phyloP scores from a whole-genome alignment of 805 yeast genomes.

The Cyberlindnera subsufficiens region DNA sequence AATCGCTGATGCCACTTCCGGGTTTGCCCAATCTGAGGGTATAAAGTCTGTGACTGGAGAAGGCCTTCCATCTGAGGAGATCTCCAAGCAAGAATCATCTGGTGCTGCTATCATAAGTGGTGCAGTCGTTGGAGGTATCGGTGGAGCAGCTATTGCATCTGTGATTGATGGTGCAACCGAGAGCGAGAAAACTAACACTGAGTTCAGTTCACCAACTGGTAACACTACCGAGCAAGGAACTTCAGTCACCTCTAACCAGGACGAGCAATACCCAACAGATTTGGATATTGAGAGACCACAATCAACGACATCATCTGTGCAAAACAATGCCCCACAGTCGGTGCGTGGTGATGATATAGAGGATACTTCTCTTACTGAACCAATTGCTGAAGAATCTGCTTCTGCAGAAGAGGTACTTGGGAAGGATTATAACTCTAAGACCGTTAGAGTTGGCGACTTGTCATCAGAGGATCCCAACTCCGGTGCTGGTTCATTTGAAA shows the following conservation, averaged over 20 bases:
- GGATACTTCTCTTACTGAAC: slow-evolving; percentile 20
- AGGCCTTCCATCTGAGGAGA: slow-evolving; percentile 20
- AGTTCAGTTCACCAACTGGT: slow-evolving; percentile 19
- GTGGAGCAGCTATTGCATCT: slow-evolving; percentile 21
- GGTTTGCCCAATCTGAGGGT: slow-evolving; percentile 8
- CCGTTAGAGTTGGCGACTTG: slow-evolving; percentile 4
- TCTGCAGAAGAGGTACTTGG: slow-evolving; percentile 26
- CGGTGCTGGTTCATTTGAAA: slow-evolving; percentile 23
- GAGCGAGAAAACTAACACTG: slow-evolving; percentile 25
- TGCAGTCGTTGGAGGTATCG: slow-evolving; percentile 26
- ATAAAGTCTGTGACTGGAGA: slow-evolving; percentile 2
- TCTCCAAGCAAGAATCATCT: slow-evolving; percentile 1
- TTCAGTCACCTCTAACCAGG: slow-evolving; percentile 21
- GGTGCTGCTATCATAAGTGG: slow-evolving; percentile 14
- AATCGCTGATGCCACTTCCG: slow-evolving; percentile 28
- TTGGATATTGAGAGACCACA: slow-evolving; percentile 51
- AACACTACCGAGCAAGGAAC: slow-evolving; percentile 22
- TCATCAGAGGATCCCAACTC: slow-evolving; percentile 17
- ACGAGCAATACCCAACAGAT: slow-evolving; percentile 17
- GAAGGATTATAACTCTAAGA: slow-evolving; percentile 18
- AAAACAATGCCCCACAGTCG: slow-evolving; percentile 86
- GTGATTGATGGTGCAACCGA: slow-evolving; percentile 22
- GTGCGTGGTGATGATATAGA: slow-evolving; percentile 66
- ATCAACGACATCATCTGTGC: slow-evolving; percentile 84
- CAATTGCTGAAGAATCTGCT: slow-evolving; percentile 23